Percentiles rank a stretch among this genome's conserved stretches.
Evolutionary conservation across 108 stramenopile species (phyloP).

Genomic region (Cylindrotheca closterium): DNA sequence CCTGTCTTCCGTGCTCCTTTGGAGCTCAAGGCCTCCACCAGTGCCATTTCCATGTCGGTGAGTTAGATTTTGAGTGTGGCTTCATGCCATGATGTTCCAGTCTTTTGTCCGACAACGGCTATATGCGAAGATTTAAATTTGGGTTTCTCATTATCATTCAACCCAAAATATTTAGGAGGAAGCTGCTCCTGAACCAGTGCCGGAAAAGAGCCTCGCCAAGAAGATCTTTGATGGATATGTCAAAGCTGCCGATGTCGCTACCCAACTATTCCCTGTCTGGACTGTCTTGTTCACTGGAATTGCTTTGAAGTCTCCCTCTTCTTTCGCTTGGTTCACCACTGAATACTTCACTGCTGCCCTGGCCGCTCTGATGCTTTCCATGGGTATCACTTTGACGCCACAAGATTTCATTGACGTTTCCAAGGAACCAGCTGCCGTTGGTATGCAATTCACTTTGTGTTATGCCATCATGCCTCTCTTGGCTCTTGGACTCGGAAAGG

Average conservation of each 20-base stretch:
- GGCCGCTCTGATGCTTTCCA: slow-evolving; percentile 95
- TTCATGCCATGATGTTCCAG: too few relatives aligned
- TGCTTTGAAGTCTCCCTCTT: slow-evolving; percentile 81
- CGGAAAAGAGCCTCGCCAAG: slow-evolving; percentile 22
- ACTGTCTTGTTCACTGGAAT: slow-evolving; percentile 85
- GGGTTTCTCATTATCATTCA: too few relatives aligned
- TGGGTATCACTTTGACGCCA: slow-evolving; percentile 97
- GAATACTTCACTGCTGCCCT: slow-evolving; percentile 93
- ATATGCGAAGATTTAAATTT: too few relatives aligned
- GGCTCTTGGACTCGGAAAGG: slow-evolving; percentile 80
- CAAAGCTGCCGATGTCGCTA: slow-evolving; percentile 82
- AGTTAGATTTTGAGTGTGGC: background rate
- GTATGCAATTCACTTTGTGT: slow-evolving; percentile 94
- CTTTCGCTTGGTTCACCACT: slow-evolving; percentile 97
- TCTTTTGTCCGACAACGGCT: too few relatives aligned
- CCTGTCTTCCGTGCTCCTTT: background rate
- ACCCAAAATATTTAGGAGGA: too few relatives aligned
- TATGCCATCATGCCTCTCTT: slow-evolving; percentile 94
- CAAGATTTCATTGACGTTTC: slow-evolving; percentile 89
- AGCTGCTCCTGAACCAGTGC: background rate
- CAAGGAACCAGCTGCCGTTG: slow-evolving; percentile 81
- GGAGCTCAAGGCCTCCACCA: background rate
- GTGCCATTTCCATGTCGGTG: background rate
- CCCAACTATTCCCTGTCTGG: slow-evolving; percentile 94
- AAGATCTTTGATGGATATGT: slow-evolving; percentile 85